Conservation (phyloP, 371 early-diverging fungal species). For the Vittaforma corneae region DNA sequence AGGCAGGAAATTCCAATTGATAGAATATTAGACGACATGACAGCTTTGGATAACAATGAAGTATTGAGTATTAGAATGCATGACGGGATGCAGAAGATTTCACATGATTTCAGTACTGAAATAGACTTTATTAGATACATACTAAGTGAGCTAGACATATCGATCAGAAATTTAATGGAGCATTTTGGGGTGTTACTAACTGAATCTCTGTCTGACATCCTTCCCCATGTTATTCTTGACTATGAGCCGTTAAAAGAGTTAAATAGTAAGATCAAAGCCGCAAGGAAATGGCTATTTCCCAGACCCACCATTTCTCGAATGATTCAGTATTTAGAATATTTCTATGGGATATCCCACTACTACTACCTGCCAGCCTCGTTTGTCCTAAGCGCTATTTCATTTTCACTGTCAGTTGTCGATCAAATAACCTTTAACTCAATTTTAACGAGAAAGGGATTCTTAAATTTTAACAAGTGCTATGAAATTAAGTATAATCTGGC, state of each 20-base stretch:
- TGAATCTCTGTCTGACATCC: not conserved
- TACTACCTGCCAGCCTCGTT: constrained; percentile 36
- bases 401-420: constrained; percentile 34
- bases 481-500: constrained; percentile 48
- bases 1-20: too few species aligned
- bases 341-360: constrained; percentile 21
- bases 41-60: too few species aligned
- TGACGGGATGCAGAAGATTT: not conserved
- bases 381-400: constrained; percentile 24
- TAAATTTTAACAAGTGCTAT: constrained; percentile 35
- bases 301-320: constrained; percentile 22
- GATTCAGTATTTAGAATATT: constrained; percentile 30
- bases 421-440: constrained; percentile 34
- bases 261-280: constrained; percentile 21
- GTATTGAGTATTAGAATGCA: too few species aligned
- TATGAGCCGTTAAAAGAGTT: constrained; percentile 47
- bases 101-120: not conserved
- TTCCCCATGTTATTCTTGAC: constrained; percentile 42
- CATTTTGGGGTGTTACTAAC: constrained; percentile 22
- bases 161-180: constrained; percentile 25
- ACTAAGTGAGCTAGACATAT: constrained; percentile 10
- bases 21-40: too few species aligned
- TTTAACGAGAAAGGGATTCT: constrained; percentile 38
- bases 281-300: constrained; percentile 38
- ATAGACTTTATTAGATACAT: not conserved